These are phyloP conservation scores for Beauveria sp. DNA, from an alignment of 2,329 filamentous ascomycete species.

Conservation along the genomic window DNA sequence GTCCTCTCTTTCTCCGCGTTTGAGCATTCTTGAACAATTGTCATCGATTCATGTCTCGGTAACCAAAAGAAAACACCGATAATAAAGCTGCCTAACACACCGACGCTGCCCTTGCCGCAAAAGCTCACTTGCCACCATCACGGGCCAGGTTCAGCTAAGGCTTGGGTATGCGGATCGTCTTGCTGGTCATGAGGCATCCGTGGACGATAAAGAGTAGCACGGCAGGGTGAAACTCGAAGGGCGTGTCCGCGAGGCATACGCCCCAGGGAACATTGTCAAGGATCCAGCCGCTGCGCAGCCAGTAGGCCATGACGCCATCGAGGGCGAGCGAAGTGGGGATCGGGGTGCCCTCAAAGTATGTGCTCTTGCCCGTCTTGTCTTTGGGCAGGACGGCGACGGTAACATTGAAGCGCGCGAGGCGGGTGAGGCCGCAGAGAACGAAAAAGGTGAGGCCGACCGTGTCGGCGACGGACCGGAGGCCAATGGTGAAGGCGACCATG, in stretches of 20 bases:
- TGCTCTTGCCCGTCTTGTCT: slow-evolving; percentile 81
- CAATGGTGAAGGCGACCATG: slow-evolving; percentile 78
- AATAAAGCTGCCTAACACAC: not conserved
- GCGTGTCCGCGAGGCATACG: slow-evolving; percentile 55
- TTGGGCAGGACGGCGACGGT: slow-evolving; percentile 86
- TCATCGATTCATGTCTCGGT: not conserved
- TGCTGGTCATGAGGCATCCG: slow-evolving; percentile 91
- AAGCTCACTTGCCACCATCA: not conserved
- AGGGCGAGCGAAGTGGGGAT: slow-evolving; percentile 85
- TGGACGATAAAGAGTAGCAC: slow-evolving; percentile 77
- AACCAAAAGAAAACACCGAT: not conserved
- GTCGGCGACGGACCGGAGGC: slow-evolving; percentile 76
- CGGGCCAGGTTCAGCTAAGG: slow-evolving; percentile 34
- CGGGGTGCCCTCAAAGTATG: slow-evolving; percentile 95
- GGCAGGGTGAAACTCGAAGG: slow-evolving; percentile 77
- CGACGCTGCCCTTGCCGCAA: not conserved
- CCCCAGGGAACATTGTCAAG: slow-evolving; percentile 73
- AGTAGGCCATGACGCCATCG: slow-evolving; percentile 81
- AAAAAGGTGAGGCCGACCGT: slow-evolving; percentile 78
- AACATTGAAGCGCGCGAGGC: slow-evolving; percentile 95
- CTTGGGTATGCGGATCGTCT: slow-evolving; percentile 92
- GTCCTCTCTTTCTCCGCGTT: not conserved
- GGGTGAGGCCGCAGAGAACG: slow-evolving; percentile 87
- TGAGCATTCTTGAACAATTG: not conserved
- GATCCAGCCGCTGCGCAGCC: slow-evolving; percentile 74